phyloP scores from a whole-genome alignment of 108 stramenopile species.

The Fragilaria crotonensis region DNA sequence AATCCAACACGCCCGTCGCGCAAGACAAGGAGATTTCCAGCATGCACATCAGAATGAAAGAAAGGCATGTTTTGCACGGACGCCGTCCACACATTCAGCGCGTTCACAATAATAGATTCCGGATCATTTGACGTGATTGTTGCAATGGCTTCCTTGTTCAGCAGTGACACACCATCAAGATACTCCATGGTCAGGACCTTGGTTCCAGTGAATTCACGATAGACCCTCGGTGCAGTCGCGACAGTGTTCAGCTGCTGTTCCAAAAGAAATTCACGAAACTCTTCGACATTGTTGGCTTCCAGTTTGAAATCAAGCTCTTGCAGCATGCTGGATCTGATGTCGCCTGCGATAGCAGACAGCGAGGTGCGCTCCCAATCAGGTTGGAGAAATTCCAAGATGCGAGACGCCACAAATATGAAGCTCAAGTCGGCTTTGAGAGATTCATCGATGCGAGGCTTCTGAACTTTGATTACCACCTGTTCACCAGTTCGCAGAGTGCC shows the following conservation, averaged over 20 bases:
- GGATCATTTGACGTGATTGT: slow-evolving; percentile 59
- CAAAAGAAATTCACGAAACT: slow-evolving; percentile 80
- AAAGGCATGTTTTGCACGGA: slow-evolving; percentile 84
- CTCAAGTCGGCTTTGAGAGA: slow-evolving; percentile 88
- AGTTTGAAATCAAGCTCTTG: slow-evolving; percentile 92
- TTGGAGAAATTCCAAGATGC: slow-evolving; percentile 81
- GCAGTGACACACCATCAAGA: slow-evolving; percentile 80
- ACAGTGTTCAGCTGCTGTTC: slow-evolving; percentile 45
- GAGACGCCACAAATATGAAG: slow-evolving; percentile 85
- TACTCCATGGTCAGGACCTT: slow-evolving; percentile 91
- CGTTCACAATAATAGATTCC: slow-evolving; percentile 80
- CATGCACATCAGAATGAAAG: slow-evolving; percentile 98
- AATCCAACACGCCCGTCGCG: slow-evolving; percentile 93
- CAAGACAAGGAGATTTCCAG: slow-evolving; percentile 72
- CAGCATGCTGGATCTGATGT: slow-evolving; percentile 84
- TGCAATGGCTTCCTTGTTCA: slow-evolving; percentile 74
- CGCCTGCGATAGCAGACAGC: slow-evolving; percentile 75
- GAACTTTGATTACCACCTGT: slow-evolving; percentile 95
- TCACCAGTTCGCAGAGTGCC: slow-evolving; percentile 81
- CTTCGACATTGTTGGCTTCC: slow-evolving; percentile 84
- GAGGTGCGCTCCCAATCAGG: slow-evolving; percentile 88
- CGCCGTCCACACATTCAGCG: slow-evolving; percentile 91
- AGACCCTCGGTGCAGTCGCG: slow-evolving; percentile 76
- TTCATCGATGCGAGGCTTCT: slow-evolving; percentile 88
- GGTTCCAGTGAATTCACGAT: slow-evolving; percentile 55